These are phyloP conservation scores for Talaromyces albobiverticillius DNA, from an alignment of 2,329 filamentous ascomycete genomes.

Conservation along the genomic window DNA sequence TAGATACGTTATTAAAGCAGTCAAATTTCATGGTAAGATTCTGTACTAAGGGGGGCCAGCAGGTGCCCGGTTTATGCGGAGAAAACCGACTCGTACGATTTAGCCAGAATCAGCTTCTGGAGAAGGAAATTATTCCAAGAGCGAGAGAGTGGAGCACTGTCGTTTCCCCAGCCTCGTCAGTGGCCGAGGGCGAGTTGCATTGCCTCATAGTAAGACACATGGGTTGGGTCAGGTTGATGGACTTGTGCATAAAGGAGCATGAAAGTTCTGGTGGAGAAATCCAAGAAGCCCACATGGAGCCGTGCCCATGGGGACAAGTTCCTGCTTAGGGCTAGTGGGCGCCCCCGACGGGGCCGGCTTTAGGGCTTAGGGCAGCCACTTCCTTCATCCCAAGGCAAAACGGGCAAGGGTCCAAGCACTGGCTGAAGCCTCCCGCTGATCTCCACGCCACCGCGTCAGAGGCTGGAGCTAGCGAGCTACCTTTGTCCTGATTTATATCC, in stretches of 20 bases:
- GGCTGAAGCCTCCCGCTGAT: slow-evolving; percentile 10
- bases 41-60: not conserved
- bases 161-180: no score
- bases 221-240: no score
- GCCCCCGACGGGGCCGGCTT: not conserved
- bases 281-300: no score
- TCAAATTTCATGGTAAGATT: not conserved
- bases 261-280: no score
- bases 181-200: not conserved
- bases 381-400: not conserved
- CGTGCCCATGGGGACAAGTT: not conserved
- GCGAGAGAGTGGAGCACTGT: not conserved
- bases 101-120: no score
- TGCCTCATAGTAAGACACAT: no score
- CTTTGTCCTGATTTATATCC: no score
- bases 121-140: not conserved
- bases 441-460: slow-evolving; percentile 8
- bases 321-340: not conserved
- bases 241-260: no score
- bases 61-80: no score
- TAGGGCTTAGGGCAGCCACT: slow-evolving; percentile 5
- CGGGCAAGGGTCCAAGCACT: not conserved
- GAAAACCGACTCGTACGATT: no score
- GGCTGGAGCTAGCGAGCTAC: not conserved
- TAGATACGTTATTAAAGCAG: slow-evolving; percentile 1